Conservation (phyloP, 2,329 filamentous ascomycete genomes). For the Alternaria hordeiaustralica region DNA sequence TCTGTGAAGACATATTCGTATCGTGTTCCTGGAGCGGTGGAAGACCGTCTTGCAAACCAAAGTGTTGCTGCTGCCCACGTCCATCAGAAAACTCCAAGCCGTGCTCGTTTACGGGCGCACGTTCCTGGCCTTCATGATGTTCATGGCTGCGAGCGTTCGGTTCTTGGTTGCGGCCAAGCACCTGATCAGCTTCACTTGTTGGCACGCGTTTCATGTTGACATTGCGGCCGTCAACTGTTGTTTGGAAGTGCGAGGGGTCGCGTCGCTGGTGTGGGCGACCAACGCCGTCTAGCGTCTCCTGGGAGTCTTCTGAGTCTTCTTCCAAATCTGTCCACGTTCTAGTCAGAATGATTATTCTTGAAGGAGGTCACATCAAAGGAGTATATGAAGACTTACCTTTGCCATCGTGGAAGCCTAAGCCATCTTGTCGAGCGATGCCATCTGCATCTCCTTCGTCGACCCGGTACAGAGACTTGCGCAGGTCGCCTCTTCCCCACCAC, state of each 20-base stretch:
- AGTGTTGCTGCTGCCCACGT: conserved; percentile 27
- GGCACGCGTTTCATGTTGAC: conserved; percentile 21
- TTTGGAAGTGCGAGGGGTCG: conserved; percentile 15
- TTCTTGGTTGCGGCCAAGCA: conserved; percentile 1
- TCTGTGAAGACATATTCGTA: conserved; percentile 34
- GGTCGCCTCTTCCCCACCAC: conserved; percentile 53
- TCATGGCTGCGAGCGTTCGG: not conserved
- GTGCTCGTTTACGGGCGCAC: conserved; percentile 32
- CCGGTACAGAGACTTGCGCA: conserved; percentile 47
- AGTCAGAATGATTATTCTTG: not conserved
- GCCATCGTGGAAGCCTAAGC: conserved; percentile 16
- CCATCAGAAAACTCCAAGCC: conserved; percentile 22
- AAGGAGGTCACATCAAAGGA: not conserved
- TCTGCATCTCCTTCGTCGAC: conserved; percentile 20
- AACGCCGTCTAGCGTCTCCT: conserved; percentile 7
- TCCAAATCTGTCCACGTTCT: conserved; percentile 8
- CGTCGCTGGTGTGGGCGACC: not conserved
- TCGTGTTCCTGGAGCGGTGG: conserved; percentile 42
- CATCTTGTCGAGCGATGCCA: conserved; percentile 27
- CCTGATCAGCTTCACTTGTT: conserved; percentile 14
- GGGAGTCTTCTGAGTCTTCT: conserved; percentile 22
- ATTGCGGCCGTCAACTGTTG: conserved; percentile 18
- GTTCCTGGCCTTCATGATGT: conserved; percentile 16
- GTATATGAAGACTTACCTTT: conserved; percentile 15
- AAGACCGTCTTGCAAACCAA: conserved; percentile 56